Evolutionary conservation across 148 eudicot genomes (phyloP), one percentile per base, ranked within the genome.

Genomic region (Fagopyrum esculentum): DNA sequence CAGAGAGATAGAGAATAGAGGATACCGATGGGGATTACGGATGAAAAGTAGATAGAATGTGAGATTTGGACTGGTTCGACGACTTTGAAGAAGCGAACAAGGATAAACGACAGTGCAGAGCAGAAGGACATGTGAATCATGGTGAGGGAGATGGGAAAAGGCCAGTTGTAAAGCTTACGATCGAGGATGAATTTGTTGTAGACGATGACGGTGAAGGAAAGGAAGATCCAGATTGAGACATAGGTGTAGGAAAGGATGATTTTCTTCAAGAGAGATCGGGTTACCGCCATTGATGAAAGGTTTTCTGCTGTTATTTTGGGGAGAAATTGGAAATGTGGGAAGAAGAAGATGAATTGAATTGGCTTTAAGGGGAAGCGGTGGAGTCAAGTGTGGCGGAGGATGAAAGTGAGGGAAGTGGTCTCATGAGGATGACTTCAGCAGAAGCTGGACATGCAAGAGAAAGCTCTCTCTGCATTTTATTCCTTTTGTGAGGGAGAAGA

Each of bases 131-230:
- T 89, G 84, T 89, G 93, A 45, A 89, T 89, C 89, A 89, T 87
- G 66, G 90, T 89, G 5, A 87, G 90, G 6, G 90, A 84, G 47
- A 89, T 85, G 22, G 90, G 93, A 73, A 52, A 89, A 0, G 93
- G 89, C 90, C 90, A 89, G 69, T 89, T 87, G 83, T 89, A 89
- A 75, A 89, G 85, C 81, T 89, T 85, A 19, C 80, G 77, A 45
- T 89, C 92, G 4, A 89, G 83, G 75, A 89, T 89, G 80, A 85
- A 87, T 61, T 89, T 89, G 88, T 89, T 89, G 89, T 84, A 89
- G 45, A 89, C 85, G 45, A 89, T 89, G 6, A 89, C 93, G 30
- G 89, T 84, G 82, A 83, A 86, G 78, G 85, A 81, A 55, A 89
- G 84, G 74, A 84, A 79, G 77, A 89, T 79, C 93, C 93, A 89